A percentile compares a stretch with the other conserved stretches of the same genome.
phyloP scores from a whole-genome alignment of 306 rosid genomes.

The Trifolium subterraneum region DNA sequence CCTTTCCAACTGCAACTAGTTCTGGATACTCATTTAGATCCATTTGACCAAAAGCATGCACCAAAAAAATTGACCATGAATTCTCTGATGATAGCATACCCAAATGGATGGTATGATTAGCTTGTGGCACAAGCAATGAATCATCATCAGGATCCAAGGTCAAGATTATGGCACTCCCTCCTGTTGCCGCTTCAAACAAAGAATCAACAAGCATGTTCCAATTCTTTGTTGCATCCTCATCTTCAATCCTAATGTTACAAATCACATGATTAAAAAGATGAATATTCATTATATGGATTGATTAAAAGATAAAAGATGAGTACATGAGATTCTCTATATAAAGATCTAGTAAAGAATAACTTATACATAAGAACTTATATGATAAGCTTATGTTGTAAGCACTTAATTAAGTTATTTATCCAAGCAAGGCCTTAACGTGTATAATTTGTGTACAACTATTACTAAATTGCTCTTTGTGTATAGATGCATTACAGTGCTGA shows the following conservation, averaged over 20 bases:
- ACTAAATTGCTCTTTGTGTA: too few species aligned
- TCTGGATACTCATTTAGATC: conserved; percentile 29
- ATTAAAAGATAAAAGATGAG: too few species aligned
- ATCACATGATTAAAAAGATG: not conserved
- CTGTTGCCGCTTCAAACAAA: conserved; percentile 30
- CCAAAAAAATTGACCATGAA: conserved; percentile 52
- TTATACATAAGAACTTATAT: too few species aligned
- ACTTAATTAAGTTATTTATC: too few species aligned
- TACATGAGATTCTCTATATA: too few species aligned
- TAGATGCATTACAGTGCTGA: too few species aligned
- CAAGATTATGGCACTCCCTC: conserved; percentile 38
- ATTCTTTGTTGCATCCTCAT: conserved; percentile 41
- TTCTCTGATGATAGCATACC: conserved; percentile 44
- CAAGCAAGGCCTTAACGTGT: too few species aligned
- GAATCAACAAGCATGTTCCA: conserved; percentile 30
- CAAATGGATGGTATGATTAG: conserved; percentile 28
- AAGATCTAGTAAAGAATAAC: too few species aligned
- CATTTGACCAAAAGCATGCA: conserved; percentile 52
- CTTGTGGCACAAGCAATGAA: not conserved
- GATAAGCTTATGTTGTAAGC: too few species aligned
- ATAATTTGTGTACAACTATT: too few species aligned
- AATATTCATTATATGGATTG: not conserved
- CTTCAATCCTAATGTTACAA: conserved; percentile 26
- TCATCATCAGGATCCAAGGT: conserved; percentile 18
- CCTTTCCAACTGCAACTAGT: conserved; percentile 49